Evolutionary conservation across 202 grass and related monocot species (phyloP), one percentile per base, ranked within the genome.

Genomic region (Alloteropsis angusta): DNA sequence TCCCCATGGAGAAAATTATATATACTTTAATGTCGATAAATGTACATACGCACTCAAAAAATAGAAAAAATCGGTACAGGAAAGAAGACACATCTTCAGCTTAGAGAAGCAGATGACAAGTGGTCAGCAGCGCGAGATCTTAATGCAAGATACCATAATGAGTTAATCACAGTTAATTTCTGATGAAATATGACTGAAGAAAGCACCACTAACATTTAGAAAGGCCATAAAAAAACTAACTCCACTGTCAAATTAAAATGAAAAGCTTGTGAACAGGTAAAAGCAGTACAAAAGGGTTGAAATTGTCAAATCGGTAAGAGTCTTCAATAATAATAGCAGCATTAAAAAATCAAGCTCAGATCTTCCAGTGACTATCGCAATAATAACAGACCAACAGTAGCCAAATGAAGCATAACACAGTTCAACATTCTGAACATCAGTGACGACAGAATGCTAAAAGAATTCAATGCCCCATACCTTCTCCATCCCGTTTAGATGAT

Each of bases 401-500:
- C 56, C 48, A 1, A 45, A 71, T 38, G 19, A 53, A 84, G 58
- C 42, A 57, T 15, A 56, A 53, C 52, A 69, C 11, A 8, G n/a
- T 75, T 61, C 5, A 85, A 48, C 9, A 86, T 37, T 21, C 54
- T 73, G 36, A 69, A 88, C 44, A 39, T 46, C 7, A 82, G 75
- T 53, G 15, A 23, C 26, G 18, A 70, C 17, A 53, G 7, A n/a
- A n/a, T 65, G 18, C 12, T 30, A 37, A 85, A 34, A 9, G 53
- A 67, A 77, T 12, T 18, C 25, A 82, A 59, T 76, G 56, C 43
- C 36, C 35, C 36, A 60, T 82, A 88, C 87, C 82, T 46, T 69
- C 52, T 76, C 42, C 83, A 19, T 66, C 68, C 42, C 73, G n/a
- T 88, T 63, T 73, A 83, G 72, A 43, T 71, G 77, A 56, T 65